phyloP scores from a whole-genome alignment of 2,329 filamentous ascomycete species.

The Rhynchosporium graminicola region DNA sequence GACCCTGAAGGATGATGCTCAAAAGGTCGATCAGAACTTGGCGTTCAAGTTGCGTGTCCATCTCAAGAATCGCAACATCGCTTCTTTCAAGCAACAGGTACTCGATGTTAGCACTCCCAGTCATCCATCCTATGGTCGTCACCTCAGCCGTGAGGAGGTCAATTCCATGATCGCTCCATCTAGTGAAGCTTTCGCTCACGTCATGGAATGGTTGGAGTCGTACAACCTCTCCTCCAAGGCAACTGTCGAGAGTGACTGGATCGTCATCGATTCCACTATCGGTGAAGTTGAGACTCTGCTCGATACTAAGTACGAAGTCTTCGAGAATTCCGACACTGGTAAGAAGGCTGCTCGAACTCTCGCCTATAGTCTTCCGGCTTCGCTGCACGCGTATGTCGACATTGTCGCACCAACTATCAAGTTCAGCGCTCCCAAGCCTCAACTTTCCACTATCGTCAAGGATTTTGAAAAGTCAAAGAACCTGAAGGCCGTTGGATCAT shows the following conservation, averaged over 20 bases:
- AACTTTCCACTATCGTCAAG: conserved; percentile 12
- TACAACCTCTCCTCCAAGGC: conserved; percentile 44
- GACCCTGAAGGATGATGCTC: conserved; percentile 12
- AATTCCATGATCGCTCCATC: conserved; percentile 46
- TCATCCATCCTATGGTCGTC: conserved; percentile 50
- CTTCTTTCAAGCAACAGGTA: conserved; percentile 37
- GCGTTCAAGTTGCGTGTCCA: conserved; percentile 34
- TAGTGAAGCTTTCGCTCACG: conserved; percentile 41
- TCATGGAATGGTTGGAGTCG: conserved; percentile 48
- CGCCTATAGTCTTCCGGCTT: conserved; percentile 44
- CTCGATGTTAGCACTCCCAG: conserved; percentile 48
- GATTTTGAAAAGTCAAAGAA: conserved; percentile 1
- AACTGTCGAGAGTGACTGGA: conserved; percentile 56
- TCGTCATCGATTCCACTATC: conserved; percentile 35
- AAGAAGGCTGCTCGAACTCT: conserved; percentile 51
- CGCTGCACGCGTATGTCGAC: conserved; percentile 42
- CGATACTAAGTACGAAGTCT: conserved; percentile 35
- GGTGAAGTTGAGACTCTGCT: conserved; percentile 36
- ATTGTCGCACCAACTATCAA: conserved; percentile 47
- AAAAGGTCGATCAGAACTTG: conserved; percentile 17
- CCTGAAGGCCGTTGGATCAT: neutral
- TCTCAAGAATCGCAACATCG: conserved; percentile 35
- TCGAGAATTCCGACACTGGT: conserved; percentile 46
- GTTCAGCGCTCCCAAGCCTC: conserved; percentile 43
- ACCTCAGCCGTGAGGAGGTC: conserved; percentile 48